A percentile compares a stretch with the other conserved stretches of the same genome.
Conservation (phyloP, 116 monocot species). For the Posidonia oceanica region DNA sequence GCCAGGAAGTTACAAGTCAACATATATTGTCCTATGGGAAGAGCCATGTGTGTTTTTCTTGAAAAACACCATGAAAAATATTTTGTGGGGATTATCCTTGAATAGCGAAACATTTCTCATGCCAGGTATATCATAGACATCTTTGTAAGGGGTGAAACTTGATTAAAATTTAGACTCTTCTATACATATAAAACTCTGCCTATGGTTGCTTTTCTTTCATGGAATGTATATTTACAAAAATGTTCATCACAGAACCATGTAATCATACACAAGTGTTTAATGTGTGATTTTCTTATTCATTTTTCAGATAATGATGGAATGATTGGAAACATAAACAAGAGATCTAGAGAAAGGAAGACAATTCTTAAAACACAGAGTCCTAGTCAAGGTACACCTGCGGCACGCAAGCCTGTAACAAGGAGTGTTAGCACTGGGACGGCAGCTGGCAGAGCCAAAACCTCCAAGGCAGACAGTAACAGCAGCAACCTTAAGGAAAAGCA, state of each 20-base stretch:
- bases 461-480: not conserved
- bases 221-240: not conserved
- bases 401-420: not conserved
- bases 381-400: not conserved
- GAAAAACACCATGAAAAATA: no score
- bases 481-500: not conserved
- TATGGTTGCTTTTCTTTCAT: not conserved
- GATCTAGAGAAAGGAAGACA: not conserved
- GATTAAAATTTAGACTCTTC: no score
- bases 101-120: no score
- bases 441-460: not conserved
- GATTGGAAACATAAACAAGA: constrained; percentile 6
- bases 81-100: no score
- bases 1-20: no score
- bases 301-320: constrained; percentile 2
- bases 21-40: no score
- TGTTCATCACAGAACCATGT: not conserved
- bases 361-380: not conserved
- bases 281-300: not conserved
- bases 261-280: not conserved
- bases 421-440: not conserved
- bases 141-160: no score
- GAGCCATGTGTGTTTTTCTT: no score
- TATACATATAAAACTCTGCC: no score
- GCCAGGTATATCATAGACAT: no score